Percentiles rank a stretch among this genome's conserved stretches.
phyloP scores from a whole-genome alignment of 2,329 filamentous ascomycete genomes.

The Metarhizium anisopliae region DNA sequence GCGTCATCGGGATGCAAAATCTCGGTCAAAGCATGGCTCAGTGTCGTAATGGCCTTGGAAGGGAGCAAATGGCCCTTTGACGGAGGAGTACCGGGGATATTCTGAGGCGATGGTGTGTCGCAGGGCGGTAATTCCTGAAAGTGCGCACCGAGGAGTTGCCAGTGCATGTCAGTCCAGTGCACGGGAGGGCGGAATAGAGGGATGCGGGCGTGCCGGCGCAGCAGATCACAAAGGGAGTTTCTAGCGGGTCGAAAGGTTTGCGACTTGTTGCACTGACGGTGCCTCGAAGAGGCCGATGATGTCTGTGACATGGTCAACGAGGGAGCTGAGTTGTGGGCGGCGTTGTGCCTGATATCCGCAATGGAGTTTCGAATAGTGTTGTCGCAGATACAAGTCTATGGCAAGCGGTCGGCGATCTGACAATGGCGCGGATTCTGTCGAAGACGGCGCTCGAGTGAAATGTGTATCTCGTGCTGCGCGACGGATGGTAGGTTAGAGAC shows the following conservation, averaged over 20 bases:
- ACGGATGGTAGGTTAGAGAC: neutral
- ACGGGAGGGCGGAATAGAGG: constrained; percentile 44
- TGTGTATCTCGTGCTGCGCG: constrained; percentile 6
- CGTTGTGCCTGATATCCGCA: no score
- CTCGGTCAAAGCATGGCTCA: constrained; percentile 35
- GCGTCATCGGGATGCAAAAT: constrained; percentile 27
- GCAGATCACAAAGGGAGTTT: constrained; percentile 43
- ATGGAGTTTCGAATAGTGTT: no score
- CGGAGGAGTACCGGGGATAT: constrained; percentile 22
- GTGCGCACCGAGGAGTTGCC: constrained; percentile 34
- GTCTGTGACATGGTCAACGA: no score
- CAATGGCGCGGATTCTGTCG: constrained; percentile 17
- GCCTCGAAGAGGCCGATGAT: constrained; percentile 8
- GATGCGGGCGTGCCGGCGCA: constrained; percentile 37
- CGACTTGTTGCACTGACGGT: neutral
- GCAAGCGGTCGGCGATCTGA: no score
- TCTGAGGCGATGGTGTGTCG: constrained; percentile 29
- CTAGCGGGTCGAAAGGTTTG: constrained; percentile 28
- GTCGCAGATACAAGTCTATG: no score
- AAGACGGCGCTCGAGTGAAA: constrained; percentile 18
- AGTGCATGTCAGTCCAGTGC: constrained; percentile 46
- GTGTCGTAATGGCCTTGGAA: constrained; percentile 30
- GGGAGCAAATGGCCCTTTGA: constrained; percentile 27
- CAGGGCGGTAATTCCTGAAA: constrained; percentile 36
- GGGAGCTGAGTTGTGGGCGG: no score